Evolutionary conservation across 2,329 filamentous ascomycete genomes (phyloP).

Genomic region (Cladophialophora chaetospira): DNA sequence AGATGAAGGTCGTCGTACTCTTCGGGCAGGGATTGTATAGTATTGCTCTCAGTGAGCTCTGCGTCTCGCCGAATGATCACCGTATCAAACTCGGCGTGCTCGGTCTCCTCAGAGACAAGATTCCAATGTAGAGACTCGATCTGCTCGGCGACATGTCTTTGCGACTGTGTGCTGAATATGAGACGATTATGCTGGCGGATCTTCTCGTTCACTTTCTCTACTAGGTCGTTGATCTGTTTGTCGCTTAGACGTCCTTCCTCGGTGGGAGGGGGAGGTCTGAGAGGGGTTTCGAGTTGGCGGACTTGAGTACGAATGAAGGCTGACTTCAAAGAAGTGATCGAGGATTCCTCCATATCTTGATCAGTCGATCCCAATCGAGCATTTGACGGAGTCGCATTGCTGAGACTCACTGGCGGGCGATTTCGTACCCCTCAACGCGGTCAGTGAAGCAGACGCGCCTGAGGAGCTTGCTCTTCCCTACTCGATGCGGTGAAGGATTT

Average conservation of each 20-base stretch:
- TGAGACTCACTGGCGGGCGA: no score
- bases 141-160: slow-evolving; percentile 58
- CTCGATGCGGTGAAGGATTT: no score
- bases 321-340: slow-evolving; percentile 54
- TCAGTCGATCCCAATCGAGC: no score
- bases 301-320: slow-evolving; percentile 55
- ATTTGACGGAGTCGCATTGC: no score
- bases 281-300: slow-evolving; percentile 53
- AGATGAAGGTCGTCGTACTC: slow-evolving; percentile 16
- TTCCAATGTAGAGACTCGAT: slow-evolving; percentile 59
- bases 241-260: slow-evolving; percentile 50
- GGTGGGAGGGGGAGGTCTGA: slow-evolving; percentile 46
- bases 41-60: slow-evolving; percentile 14
- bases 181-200: slow-evolving; percentile 56
- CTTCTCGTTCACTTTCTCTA: slow-evolving; percentile 57
- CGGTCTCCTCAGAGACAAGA: slow-evolving; percentile 43
- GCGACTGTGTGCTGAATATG: slow-evolving; percentile 57
- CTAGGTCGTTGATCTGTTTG: slow-evolving; percentile 52
- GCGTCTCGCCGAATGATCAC: slow-evolving; percentile 17
- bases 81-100: slow-evolving; percentile 16
- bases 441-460: no score
- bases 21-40: slow-evolving; percentile 18
- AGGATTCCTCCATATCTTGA: slow-evolving; percentile 35
- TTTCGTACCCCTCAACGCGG: no score
- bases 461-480: no score